Percentiles rank a stretch among this genome's conserved stretches.
Evolutionary conservation across 2,329 filamentous ascomycete genomes (phyloP).

Genomic region (Golovinomyces cichoracearum): DNA sequence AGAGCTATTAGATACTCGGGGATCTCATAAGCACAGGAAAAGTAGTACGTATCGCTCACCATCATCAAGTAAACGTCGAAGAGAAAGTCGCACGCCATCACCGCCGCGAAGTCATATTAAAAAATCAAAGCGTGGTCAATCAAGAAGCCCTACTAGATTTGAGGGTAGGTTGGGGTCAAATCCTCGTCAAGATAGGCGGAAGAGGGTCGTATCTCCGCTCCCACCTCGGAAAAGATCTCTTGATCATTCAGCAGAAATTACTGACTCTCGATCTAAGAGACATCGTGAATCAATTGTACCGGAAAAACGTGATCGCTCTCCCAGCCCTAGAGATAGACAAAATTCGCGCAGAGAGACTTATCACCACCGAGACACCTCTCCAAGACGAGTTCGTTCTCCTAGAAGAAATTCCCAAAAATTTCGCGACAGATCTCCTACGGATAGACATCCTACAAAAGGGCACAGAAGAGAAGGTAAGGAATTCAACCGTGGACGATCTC

Average conservation of each 20-base stretch:
- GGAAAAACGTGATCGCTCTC: constrained; percentile 12
- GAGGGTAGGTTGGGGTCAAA: constrained; percentile 7
- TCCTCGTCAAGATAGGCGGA: constrained; percentile 10
- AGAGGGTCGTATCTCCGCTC: constrained; percentile 10
- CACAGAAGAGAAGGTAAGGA: constrained; percentile 8
- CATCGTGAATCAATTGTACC: constrained; percentile 8
- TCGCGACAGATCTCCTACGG: constrained; percentile 8
- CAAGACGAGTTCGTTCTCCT: constrained; percentile 8
- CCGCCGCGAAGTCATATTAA: constrained; percentile 14
- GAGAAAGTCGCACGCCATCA: constrained; percentile 14
- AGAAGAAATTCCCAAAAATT: constrained; percentile 5
- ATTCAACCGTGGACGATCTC: constrained; percentile 7
- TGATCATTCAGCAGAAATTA: constrained; percentile 7
- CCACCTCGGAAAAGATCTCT: constrained; percentile 12
- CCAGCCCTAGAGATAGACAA: constrained; percentile 10
- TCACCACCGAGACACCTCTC: constrained; percentile 5
- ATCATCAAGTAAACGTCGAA: constrained; percentile 14
- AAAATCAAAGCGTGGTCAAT: constrained; percentile 12
- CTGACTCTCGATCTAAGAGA: constrained; percentile 9
- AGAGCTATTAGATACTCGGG: constrained; percentile 15
- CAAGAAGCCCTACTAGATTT: constrained; percentile 12
- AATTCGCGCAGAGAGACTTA: constrained; percentile 7
- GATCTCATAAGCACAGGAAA: constrained; percentile 13
- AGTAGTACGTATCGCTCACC: constrained; percentile 12
- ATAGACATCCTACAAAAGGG: constrained; percentile 7